Evolutionary conservation across 2,329 filamentous ascomycete species (phyloP).

Genomic region (Exophiala aquamarina): DNA sequence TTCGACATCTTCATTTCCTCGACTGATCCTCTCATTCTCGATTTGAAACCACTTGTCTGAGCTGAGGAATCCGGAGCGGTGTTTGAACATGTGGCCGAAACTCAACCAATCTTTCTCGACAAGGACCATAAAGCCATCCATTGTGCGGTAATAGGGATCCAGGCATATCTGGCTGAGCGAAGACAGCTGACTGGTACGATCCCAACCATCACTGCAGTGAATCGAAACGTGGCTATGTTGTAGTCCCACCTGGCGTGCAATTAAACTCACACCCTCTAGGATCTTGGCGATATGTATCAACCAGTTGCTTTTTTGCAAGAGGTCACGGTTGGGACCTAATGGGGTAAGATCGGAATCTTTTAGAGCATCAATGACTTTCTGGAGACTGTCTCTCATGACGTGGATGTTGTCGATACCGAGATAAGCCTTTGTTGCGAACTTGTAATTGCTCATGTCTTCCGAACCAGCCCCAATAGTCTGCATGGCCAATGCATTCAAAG

Average conservation of each 20-base stretch:
- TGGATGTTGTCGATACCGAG: slow-evolving; percentile 98
- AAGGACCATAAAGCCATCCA: slow-evolving; percentile 91
- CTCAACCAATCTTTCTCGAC: slow-evolving; percentile 98
- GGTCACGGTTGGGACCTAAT: slow-evolving; percentile 76
- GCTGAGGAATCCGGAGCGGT: slow-evolving; percentile 82
- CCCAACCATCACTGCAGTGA: slow-evolving; percentile 98
- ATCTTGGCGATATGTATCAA: slow-evolving; percentile 83
- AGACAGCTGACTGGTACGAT: slow-evolving; percentile 91
- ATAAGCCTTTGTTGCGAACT: slow-evolving; percentile 85
- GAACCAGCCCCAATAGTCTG: slow-evolving; percentile 90
- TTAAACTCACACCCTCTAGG: slow-evolving; percentile 78
- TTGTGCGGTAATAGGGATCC: slow-evolving; percentile 90
- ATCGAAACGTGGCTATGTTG: slow-evolving; percentile 94
- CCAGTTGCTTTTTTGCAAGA: slow-evolving; percentile 83
- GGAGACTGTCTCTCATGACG: slow-evolving; percentile 90
- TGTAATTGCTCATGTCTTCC: slow-evolving; percentile 98
- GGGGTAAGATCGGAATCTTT: slow-evolving; percentile 89
- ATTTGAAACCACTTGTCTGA: slow-evolving; percentile 93
- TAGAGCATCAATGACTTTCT: slow-evolving; percentile 82
- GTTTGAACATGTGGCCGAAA: slow-evolving; percentile 95
- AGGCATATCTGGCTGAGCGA: slow-evolving; percentile 89
- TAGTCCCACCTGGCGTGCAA: slow-evolving; percentile 83
- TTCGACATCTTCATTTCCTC: slow-evolving; percentile 36
- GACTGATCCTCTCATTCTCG: slow-evolving; percentile 74
- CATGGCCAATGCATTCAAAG: slow-evolving; percentile 91